Evolutionary conservation across 2,329 filamentous ascomycete genomes (phyloP), one percentile per base, ranked within the genome.

Genomic region (Ceratocystis harringtonii): DNA sequence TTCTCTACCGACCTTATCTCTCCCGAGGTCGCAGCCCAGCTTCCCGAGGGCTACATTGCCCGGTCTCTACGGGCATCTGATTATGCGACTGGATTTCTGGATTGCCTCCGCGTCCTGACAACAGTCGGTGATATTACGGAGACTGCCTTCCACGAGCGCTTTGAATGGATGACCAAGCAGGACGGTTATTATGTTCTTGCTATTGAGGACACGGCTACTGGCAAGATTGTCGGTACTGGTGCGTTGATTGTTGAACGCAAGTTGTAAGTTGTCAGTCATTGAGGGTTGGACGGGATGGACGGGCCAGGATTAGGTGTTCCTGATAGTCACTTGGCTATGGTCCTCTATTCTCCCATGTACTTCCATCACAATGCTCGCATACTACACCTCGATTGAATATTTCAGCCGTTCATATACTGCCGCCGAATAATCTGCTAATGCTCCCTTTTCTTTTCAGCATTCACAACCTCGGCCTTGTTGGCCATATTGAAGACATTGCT

Each of bases 401-500:
- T 52, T 10, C 15, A 50, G 19, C 48, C 10, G 22, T 15, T 4
- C 12, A 41, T 4, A 4, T 41, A 12, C 12, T 41, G 36, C 2
- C 36, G 36, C 2, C 36, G 10, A 12, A n/a, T 5, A 15, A 7
- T 7, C 8, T 32, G 55, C 55, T 58, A 58, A 58, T 10, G 6
- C 10, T 8, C 8, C 3, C 25, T 25, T 17, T 58, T 43, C 45
- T 30, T 32, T 45, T 70, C 70, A 88, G 86, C 74, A 92, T 94
- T 71, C 89, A 92, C 75, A 84, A 83, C 70, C 82, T 94, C 57
- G 89, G 89, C 62, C 78, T 87, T 25, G 92, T 96, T 30, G 94
- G 92, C 12, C 94, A 97, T 76, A 96, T 97, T 76, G 94, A 97
- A 76, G 94, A 99, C 74, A 96, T 99, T 74, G 92, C 92, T 19